Evolutionary conservation across 257 asterid species (phyloP).

Genomic region (Capsicum pubescens): DNA sequence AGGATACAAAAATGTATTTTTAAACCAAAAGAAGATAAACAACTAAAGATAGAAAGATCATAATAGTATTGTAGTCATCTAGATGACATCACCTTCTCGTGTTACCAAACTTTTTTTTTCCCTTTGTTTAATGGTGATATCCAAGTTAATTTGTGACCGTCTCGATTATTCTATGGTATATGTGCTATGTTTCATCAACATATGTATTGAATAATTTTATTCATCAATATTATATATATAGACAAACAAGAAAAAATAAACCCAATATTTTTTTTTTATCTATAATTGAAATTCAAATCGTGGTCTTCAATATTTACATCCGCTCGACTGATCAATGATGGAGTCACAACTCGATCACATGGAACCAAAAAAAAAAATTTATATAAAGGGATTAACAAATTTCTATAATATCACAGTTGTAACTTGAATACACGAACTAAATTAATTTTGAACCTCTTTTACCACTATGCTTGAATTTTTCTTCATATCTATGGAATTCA

Average conservation of each 20-base stretch:
- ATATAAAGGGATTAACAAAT: no score
- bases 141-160: no score
- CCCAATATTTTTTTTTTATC: neutral
- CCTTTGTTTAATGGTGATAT: no score
- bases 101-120: no score
- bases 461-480: no score
- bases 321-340: neutral
- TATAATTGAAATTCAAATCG: rapidly evolving
- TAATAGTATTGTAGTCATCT: neutral
- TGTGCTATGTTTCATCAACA: neutral
- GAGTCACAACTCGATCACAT: no score
- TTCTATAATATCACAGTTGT: no score
- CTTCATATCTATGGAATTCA: no score
- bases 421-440: no score
- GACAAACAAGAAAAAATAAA: neutral
- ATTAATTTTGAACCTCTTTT: no score
- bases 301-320: neutral
- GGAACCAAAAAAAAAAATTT: no score
- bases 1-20: neutral
- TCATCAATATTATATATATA: neutral
- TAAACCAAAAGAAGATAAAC: neutral
- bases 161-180: no score
- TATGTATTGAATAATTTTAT: neutral
- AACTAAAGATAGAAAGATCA: neutral
- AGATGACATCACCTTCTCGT: neutral